These are phyloP conservation scores for Papiliotrema terrestris DNA, from an alignment of 1,284 basidiomycete genomes.

Conservation along the genomic window DNA sequence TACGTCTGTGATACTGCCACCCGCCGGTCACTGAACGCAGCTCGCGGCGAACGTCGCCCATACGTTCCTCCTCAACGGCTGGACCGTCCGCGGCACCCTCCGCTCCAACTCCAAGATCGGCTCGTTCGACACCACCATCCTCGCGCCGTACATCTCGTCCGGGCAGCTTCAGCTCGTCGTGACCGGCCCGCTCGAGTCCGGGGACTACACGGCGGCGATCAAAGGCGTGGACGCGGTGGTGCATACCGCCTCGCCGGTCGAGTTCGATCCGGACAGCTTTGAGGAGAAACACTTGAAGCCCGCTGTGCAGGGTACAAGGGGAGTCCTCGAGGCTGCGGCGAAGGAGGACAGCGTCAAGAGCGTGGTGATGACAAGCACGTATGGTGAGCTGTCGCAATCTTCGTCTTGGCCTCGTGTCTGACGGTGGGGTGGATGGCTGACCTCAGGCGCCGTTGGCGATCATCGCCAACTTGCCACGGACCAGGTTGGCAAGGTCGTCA, in stretches of 20 bases:
- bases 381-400: conserved; percentile 9
- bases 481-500: not conserved
- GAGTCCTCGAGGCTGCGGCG: conserved; percentile 42
- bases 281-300: conserved; percentile 47
- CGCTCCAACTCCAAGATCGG: conserved; percentile 38
- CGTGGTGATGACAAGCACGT: conserved; percentile 17
- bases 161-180: conserved; percentile 19
- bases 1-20: too few species aligned
- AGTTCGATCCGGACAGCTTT: conserved; percentile 18
- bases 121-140: conserved; percentile 25
- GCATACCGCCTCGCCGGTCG: conserved; percentile 19
- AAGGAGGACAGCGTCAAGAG: conserved; percentile 22
- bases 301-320: conserved; percentile 50
- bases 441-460: not conserved
- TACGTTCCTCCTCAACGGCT: conserved; percentile 22
- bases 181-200: conserved; percentile 24
- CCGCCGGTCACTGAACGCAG: conserved; percentile 3
- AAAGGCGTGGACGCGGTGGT: conserved; percentile 22
- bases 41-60: conserved; percentile 26
- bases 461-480: not conserved
- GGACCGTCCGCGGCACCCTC: conserved; percentile 42
- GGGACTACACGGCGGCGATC: conserved; percentile 39
- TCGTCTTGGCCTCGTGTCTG: too few species aligned
- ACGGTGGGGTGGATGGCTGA: not conserved
- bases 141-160: conserved; percentile 19